Conservation (phyloP, 305 asterid genomes). For the Withania somnifera region DNA sequence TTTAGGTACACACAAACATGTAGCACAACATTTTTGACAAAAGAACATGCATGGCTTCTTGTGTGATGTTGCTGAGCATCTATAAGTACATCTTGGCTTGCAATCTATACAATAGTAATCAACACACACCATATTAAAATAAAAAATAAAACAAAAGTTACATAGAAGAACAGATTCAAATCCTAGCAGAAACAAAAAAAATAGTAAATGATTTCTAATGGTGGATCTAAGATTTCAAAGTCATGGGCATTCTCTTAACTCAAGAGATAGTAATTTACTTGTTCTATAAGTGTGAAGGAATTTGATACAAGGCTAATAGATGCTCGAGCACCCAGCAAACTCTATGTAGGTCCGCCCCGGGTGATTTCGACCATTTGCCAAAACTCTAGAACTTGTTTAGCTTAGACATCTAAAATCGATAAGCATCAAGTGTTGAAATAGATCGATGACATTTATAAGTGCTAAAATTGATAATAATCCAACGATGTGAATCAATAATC, state of each 20-base stretch:
- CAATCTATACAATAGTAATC: conserved; percentile 19
- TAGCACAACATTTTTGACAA: conserved; percentile 43
- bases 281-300: too few relatives aligned
- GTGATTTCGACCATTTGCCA: too few relatives aligned
- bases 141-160: neutral
- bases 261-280: too few relatives aligned
- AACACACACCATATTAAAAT: neutral
- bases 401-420: neutral
- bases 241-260: too few relatives aligned
- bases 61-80: conserved; percentile 54
- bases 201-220: too few relatives aligned
- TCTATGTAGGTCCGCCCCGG: too few relatives aligned
- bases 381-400: neutral
- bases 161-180: too few relatives aligned
- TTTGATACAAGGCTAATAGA: too few relatives aligned
- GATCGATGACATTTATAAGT: neutral
- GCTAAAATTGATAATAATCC: neutral
- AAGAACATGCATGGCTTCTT: conserved; percentile 52
- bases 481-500: too few relatives aligned
- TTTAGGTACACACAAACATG: conserved; percentile 39
- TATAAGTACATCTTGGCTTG: conserved; percentile 27
- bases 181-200: too few relatives aligned
- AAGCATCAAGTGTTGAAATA: neutral
- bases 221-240: too few relatives aligned
- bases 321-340: too few relatives aligned